A percentile compares a stretch with the other conserved stretches of the same genome.
phyloP scores from a whole-genome alignment of 257 asterid genomes.

The Capsicum pubescens region DNA sequence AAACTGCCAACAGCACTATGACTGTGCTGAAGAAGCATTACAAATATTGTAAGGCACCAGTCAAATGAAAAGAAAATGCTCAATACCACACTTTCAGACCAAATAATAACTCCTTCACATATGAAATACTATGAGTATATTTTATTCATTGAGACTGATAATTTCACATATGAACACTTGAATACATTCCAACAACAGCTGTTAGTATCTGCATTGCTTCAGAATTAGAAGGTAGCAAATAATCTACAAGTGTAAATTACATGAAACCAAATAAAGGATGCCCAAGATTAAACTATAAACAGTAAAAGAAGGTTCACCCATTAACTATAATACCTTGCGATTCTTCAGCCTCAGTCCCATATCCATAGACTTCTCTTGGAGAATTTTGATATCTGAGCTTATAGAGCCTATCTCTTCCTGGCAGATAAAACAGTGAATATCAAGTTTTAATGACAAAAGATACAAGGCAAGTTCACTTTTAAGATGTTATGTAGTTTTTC shows the following conservation, averaged over 20 bases:
- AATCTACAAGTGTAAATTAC: conserved; percentile 10
- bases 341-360: conserved; percentile 98
- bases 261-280: conserved; percentile 9
- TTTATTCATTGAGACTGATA: conserved; percentile 13
- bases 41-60: background rate
- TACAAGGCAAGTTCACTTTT: background rate
- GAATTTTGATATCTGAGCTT: conserved; percentile 95
- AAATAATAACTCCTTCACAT: conserved; percentile 13
- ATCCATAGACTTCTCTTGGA: conserved; percentile 98
- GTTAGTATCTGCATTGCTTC: conserved; percentile 11
- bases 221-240: background rate
- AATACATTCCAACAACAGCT: background rate
- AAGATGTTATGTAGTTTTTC: conserved; percentile 12
- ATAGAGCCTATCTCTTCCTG: conserved; percentile 97
- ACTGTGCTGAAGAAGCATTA: background rate
- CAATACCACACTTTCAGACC: background rate
- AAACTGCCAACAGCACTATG: background rate
- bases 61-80: background rate
- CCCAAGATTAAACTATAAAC: background rate
- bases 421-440: conserved; percentile 32
- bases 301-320: background rate
- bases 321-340: conserved; percentile 70
- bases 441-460: conserved; percentile 11
- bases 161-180: conserved; percentile 8
- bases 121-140: background rate